phyloP scores from a whole-genome alignment of 768 basidiomycete species.

The Pisolithus tinctorius region DNA sequence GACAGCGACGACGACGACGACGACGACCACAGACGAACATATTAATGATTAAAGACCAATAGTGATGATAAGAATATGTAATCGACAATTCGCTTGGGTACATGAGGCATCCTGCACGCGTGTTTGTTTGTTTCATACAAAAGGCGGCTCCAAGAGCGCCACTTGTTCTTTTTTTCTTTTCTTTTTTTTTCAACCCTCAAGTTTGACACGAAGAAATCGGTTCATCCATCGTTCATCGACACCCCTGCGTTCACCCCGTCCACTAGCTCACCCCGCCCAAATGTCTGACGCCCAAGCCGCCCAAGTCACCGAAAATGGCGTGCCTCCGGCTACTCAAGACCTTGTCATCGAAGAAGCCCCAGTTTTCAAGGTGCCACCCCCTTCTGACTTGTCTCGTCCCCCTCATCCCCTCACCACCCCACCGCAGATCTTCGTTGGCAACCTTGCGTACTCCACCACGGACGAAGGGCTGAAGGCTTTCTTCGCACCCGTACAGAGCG shows the following conservation, averaged over 20 bases:
- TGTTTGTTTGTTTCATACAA: constrained; percentile 29
- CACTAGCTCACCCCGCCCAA: constrained; percentile 50
- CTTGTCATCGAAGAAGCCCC: constrained; percentile 59
- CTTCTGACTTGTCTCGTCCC: constrained; percentile 13
- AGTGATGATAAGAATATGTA: too few species aligned
- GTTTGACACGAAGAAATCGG: constrained; percentile 81
- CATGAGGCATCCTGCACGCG: neutral
- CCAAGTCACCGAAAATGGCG: constrained; percentile 77
- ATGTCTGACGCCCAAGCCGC: constrained; percentile 93
- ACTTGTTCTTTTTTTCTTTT: constrained; percentile 16
- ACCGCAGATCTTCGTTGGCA: constrained; percentile 84
- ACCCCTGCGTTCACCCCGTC: constrained; percentile 40
- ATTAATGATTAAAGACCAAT: too few species aligned
- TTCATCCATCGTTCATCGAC: constrained; percentile 63
- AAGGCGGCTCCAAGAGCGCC: constrained; percentile 22
- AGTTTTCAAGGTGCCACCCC: constrained; percentile 63
- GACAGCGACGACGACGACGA: too few species aligned
- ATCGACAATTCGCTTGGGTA: too few species aligned
- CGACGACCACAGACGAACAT: too few species aligned
- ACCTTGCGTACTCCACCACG: constrained; percentile 91
- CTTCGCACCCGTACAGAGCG: constrained; percentile 81
- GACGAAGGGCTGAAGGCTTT: constrained; percentile 93
- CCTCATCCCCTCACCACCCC: constrained; percentile 5
- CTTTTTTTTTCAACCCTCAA: constrained; percentile 70
- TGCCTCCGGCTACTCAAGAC: constrained; percentile 71